Conservation (phyloP, 495 filamentous ascomycete species). For the Baudoinia panamericana region DNA sequence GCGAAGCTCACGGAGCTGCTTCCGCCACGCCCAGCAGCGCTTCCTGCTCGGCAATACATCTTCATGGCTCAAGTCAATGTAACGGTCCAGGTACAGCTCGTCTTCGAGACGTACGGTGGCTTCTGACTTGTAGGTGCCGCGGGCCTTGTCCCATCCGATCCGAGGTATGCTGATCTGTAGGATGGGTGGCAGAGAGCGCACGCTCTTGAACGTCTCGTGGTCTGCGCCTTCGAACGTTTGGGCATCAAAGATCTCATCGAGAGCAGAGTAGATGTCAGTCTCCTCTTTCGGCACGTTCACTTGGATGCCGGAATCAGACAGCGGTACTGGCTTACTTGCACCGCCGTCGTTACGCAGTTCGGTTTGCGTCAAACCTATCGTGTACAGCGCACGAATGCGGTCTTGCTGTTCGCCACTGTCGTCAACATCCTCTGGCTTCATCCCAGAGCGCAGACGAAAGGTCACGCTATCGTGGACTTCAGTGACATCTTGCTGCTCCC, state of each 20-base stretch:
- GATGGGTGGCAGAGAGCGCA: conserved; percentile 65
- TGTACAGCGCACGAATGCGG: conserved; percentile 47
- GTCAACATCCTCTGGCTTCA: conserved; percentile 49
- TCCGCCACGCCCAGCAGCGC: conserved; percentile 62
- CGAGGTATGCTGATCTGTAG: conserved; percentile 82
- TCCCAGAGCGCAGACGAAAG: conserved; percentile 78
- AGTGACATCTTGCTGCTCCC: conserved; percentile 75
- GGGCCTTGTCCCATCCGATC: conserved; percentile 45
- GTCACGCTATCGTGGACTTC: conserved; percentile 89
- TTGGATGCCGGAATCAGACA: conserved; percentile 8
- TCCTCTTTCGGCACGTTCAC: conserved; percentile 16
- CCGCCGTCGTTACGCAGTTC: conserved; percentile 6
- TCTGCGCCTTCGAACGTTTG: conserved; percentile 19
- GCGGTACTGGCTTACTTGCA: not conserved
- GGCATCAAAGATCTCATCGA: conserved; percentile 38
- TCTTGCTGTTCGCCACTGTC: conserved; percentile 58
- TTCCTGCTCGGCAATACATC: conserved; percentile 48
- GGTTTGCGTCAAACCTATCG: conserved; percentile 13
- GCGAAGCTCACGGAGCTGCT: conserved; percentile 33
- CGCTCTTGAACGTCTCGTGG: conserved; percentile 59
- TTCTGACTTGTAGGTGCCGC: conserved; percentile 57
- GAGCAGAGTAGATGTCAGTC: conserved; percentile 61
- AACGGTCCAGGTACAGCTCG: conserved; percentile 76
- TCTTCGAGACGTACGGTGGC: conserved; percentile 63
- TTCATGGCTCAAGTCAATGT: conserved; percentile 55